Evolutionary conservation across 2,329 filamentous ascomycete genomes (phyloP), one percentile per base, ranked within the genome.

Genomic region (Neopestalotiopsis sp.): DNA sequence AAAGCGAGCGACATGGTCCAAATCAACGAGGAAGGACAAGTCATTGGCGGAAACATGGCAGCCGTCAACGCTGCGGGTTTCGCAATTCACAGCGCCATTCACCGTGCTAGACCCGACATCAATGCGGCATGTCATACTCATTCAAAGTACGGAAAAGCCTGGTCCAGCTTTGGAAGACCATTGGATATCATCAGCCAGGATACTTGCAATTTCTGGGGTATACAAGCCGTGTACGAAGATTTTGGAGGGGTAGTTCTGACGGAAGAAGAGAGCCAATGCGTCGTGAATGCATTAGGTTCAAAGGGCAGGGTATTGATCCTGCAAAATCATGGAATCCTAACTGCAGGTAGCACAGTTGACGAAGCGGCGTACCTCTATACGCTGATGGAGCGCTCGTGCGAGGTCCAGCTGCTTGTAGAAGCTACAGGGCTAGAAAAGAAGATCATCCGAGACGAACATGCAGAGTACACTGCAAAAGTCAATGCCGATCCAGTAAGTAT

Each of bases 1-100:
- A 89, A 87, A 72, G 87, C 88, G 1, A 83, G 81, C 1, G 89
- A 91, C 73, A 88, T 92, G 86, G 86, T 91, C 28, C 83, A 89
- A 10, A 82, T 91, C 17, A 85, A 91, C 74, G 84, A 89, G 66
- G 78, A 86, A 1, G 90, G 89, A 3, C 84, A 87, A 6, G 85
- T 88, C 1, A 84, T 91, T 1, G 88, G 87, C 12, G 89, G 89
- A 1, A 90, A 91, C 72, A 84, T 79, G 63, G 81, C 78, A 1
- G n/a, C 77, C 5, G 86, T 88, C 20, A 91, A 91, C 72, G 84
- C 85, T 1, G 87, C 88, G 0, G 88, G 87, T 0, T 89, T 89
- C 71, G 74, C 88, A 67, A 90, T 90, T 62, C 88, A 90, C 75
- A 82, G 81, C 17, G 87, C 86, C 2, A 79, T 90, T 24, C 82